Conservation (phyloP, 192 early-diverging fungal genomes). For the Spizellomyces punctatus region DNA sequence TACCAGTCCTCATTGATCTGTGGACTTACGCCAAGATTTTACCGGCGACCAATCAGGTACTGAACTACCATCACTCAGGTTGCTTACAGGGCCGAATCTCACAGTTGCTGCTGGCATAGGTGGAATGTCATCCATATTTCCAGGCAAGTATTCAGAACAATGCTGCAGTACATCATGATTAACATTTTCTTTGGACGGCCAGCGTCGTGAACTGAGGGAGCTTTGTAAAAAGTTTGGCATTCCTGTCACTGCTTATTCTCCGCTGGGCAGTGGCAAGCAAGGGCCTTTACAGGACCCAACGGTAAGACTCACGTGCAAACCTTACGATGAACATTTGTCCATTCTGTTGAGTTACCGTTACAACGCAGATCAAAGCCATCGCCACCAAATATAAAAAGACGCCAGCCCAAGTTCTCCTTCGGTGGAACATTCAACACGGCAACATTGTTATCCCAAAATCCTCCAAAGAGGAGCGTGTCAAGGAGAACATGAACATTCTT, state of each 20-base stretch:
- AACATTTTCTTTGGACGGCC: conserved; percentile 8
- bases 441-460: conserved; percentile 82
- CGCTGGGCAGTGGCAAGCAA: conserved; percentile 61
- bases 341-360: too few relatives aligned
- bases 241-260: conserved; percentile 78
- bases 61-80: too few relatives aligned
- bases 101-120: not conserved
- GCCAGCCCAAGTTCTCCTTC: conserved; percentile 73
- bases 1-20: conserved; percentile 61
- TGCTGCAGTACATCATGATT: too few relatives aligned
- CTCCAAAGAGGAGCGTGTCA: conserved; percentile 55
- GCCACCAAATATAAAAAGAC: conserved; percentile 66
- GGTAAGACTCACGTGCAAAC: too few relatives aligned
- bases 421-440: conserved; percentile 77
- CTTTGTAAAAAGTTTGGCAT: conserved; percentile 74
- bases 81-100: too few relatives aligned
- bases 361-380: conserved; percentile 53
- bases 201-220: conserved; percentile 69
- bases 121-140: conserved; percentile 81
- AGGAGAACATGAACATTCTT: too few relatives aligned
- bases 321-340: too few relatives aligned
- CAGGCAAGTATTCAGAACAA: too few relatives aligned
- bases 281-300: conserved; percentile 30
- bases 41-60: conserved; percentile 80
- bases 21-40: conserved; percentile 63